Evolutionary conservation across 495 filamentous ascomycete genomes (phyloP).

Genomic region (Echria macrotheca): DNA sequence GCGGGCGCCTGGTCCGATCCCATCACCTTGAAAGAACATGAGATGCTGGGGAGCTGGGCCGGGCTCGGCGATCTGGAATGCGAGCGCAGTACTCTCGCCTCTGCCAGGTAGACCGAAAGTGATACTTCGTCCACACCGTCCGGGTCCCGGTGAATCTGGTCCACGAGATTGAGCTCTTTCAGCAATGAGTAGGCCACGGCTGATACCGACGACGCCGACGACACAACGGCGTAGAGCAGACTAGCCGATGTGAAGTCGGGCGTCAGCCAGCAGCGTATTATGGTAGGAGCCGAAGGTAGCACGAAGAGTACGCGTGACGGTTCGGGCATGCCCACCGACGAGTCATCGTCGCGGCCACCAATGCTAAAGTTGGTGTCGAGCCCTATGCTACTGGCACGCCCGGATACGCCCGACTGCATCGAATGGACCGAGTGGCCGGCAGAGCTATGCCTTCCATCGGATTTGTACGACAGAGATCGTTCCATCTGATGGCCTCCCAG

Average conservation of each 20-base stretch:
- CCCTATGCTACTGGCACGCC: conserved; percentile 76
- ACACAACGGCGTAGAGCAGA: conserved; percentile 85
- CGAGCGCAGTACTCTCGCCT: conserved; percentile 74
- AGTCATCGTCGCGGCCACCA: conserved; percentile 55
- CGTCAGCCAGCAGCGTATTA: conserved; percentile 93
- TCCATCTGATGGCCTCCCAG: conserved; percentile 76
- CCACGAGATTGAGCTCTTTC: conserved; percentile 61
- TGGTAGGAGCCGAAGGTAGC: conserved; percentile 80
- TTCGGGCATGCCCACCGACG: conserved; percentile 59
- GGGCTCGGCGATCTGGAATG: conserved; percentile 70
- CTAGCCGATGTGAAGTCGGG: conserved; percentile 79
- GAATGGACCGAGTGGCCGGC: conserved; percentile 75
- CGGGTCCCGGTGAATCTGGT: conserved; percentile 56
- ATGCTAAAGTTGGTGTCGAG: conserved; percentile 67
- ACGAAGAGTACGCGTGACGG: conserved; percentile 78
- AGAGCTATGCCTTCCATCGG: conserved; percentile 92
- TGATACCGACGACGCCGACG: conserved; percentile 85
- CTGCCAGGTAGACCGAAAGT: conserved; percentile 79
- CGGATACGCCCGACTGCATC: conserved; percentile 58
- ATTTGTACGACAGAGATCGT: conserved; percentile 87
- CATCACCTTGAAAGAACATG: conserved; percentile 67
- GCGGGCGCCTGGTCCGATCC: conserved; percentile 43
- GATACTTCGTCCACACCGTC: conserved; percentile 63
- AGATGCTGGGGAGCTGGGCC: conserved; percentile 72
- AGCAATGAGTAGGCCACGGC: conserved; percentile 67